Base-by-base conservation (phyloP, 1,284 basidiomycete species). In the Irpex rosettiformis region DNA sequence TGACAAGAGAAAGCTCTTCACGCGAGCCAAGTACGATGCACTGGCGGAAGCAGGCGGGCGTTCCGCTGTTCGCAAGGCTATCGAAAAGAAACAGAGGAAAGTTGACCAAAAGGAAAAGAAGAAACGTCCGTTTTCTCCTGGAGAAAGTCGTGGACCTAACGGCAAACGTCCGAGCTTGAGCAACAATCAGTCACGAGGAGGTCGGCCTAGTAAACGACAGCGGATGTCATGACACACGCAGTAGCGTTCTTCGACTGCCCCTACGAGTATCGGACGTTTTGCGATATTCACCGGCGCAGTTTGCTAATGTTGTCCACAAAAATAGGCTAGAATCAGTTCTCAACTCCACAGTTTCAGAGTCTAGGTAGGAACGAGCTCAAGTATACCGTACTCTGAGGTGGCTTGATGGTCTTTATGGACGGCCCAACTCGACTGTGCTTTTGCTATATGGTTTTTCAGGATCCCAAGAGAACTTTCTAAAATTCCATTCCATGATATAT, bases 81-180 rank as follows among this genome's bases (percentile, higher is more conserved):
- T 96, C 43, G 93, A 94, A 68, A 94, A 92, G 79, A 93, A 88
- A 71, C 84, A 91, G 73, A 93, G 86, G 73, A 96, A 96, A 78
- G 77, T 89, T 22, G 82, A 82, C 29, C 91, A 93, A 72, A 95
- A 93, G 74, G 95, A 97, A 79, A 96, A 95, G 75, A 91, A 85
- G 70, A 86, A 81, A 57, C 76, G 91, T 61, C 94, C 94, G 8
- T 88, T 86, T 70, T 72, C 79, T 49, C 55, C 65, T 54, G 59
- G 57, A 2, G 58, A 56, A 30, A 54, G 16, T 45, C 43, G 43
- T 18, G 43, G 43, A 21, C 43, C 16, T 1, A 56, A 40, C 29
- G 58, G 48, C 22, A 51, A 49, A 24, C 49, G 48, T 21, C 53
- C 52, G 49, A 37, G 42, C 45, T 24, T 21, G 3, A 18, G 18